Conservation (phyloP, 2,329 filamentous ascomycete genomes). For the Trichoderma sp. region DNA sequence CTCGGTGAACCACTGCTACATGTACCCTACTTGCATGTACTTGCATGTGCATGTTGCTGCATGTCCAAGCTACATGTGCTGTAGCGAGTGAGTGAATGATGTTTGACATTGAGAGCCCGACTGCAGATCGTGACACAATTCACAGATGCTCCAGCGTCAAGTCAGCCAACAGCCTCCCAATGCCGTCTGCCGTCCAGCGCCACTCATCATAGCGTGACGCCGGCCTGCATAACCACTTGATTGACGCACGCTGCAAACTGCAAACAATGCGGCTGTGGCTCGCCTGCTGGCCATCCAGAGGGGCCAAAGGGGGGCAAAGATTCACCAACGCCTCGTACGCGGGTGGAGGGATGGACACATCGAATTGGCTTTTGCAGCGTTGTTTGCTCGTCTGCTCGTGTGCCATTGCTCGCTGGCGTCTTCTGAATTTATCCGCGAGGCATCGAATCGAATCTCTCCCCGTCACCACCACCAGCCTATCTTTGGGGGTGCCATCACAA, state of each 20-base stretch:
- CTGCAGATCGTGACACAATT: conserved; percentile 19
- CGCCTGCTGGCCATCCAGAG: not conserved
- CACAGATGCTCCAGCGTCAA: conserved; percentile 2
- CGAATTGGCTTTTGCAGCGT: not conserved
- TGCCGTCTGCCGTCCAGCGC: conserved; percentile 1
- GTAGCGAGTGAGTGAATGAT: no score
- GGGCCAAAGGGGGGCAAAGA: not conserved
- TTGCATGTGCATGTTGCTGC: not conserved
- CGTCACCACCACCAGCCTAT: not conserved
- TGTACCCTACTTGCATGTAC: not conserved
- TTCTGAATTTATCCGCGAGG: not conserved
- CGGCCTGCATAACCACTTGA: not conserved
- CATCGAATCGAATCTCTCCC: not conserved
- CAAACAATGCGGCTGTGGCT: conserved; percentile 16
- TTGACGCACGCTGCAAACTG: not conserved
- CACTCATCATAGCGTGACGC: conserved; percentile 8
- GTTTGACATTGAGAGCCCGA: not conserved
- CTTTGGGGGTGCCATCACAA: not conserved
- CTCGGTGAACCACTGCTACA: accelerated
- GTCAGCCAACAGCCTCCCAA: not conserved
- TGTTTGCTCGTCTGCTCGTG: not conserved
- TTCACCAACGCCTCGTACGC: not conserved
- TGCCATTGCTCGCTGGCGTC: not conserved
- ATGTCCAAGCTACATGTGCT: no score
- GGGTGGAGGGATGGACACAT: not conserved